Evolutionary conservation across 2,329 filamentous ascomycete species (phyloP), one percentile per base, ranked within the genome.

Genomic region (Cercospora nicotianae): DNA sequence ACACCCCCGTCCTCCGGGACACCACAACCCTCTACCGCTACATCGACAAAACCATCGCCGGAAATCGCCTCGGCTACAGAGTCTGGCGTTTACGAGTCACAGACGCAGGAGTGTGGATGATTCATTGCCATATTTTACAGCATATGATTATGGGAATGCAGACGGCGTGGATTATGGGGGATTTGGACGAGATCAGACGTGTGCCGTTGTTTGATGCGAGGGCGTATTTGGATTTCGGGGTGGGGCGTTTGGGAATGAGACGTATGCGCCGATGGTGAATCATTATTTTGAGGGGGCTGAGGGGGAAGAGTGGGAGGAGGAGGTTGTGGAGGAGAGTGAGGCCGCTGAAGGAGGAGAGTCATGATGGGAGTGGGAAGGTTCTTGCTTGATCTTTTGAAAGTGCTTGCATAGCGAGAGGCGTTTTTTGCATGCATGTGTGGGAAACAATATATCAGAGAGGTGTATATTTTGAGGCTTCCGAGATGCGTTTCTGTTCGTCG

Each of bases 131-230:
- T 74, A 83, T 85, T 16, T 70, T 86, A 60, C 83, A 84, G 64
- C 87, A 89, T 74, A 86, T 87, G 82, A 77, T 86, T 18, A 87
- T 88, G 85, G 85, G 80, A 0, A 83, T 83, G 82, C 80, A 83
- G 70, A 80, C 77, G 0, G 81, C 81, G 1, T 84, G 82, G 80
- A 73, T 81, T 0, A 81, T 83, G 76, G 83, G 83, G 0, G 77
- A 84, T 39, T 77, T 76, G 9, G 72, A 76, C 1, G 74, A 83
- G 36, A 81, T 84, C 9, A 70, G 55, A 10, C n/a, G 67, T 0
- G 74, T 78, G 16, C 77, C 79, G 7, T 76, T 64, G 9, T 45
- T 42, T 5, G 77, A 81, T 51, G 78, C 80, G 10, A 62, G 76
- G n/a, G 82, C 81, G 0, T 85, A 84, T 72, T 72, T 85, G 61